These are phyloP conservation scores for Colletotrichum liriopes DNA, from an alignment of 2,329 filamentous ascomycete genomes.

Conservation along the genomic window DNA sequence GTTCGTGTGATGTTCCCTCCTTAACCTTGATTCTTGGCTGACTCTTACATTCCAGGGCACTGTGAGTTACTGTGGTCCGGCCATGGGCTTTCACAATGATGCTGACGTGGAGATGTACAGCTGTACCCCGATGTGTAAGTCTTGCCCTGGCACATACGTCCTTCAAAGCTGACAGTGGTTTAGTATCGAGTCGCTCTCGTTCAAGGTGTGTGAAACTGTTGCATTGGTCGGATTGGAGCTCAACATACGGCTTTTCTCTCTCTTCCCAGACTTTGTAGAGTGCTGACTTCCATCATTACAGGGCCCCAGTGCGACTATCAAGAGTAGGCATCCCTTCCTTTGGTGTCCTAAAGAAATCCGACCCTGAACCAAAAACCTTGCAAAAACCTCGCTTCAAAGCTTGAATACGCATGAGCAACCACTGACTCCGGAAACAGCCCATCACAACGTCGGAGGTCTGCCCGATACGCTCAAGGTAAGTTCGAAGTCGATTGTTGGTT, in stretches of 20 bases:
- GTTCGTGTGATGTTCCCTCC: background rate
- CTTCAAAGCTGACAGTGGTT: background rate
- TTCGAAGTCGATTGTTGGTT: conserved; percentile 49
- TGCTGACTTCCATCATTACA: background rate
- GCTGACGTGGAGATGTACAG: background rate
- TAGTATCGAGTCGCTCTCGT: conserved; percentile 22
- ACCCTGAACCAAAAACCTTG: background rate
- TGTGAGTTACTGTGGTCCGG: conserved; percentile 17
- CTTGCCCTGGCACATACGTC: too few species aligned
- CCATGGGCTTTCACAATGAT: background rate
- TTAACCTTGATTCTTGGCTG: background rate
- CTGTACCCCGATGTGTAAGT: conserved; percentile 45
- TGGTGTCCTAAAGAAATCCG: background rate
- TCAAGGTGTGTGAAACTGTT: background rate
- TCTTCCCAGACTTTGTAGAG: background rate
- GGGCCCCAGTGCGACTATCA: conserved; percentile 59
- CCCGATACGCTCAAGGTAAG: conserved; percentile 50
- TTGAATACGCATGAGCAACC: background rate
- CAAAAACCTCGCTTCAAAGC: too few species aligned
- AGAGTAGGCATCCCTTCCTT: conserved; percentile 49
- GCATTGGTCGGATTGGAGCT: background rate
- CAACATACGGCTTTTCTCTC: background rate
- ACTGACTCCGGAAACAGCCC: conserved; percentile 49
- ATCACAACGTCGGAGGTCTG: conserved; percentile 63
- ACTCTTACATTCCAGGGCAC: conserved; percentile 65